These are phyloP conservation scores for Metschnikowia continentalis DNA, from an alignment of 805 yeast species.

Conservation along the genomic window DNA sequence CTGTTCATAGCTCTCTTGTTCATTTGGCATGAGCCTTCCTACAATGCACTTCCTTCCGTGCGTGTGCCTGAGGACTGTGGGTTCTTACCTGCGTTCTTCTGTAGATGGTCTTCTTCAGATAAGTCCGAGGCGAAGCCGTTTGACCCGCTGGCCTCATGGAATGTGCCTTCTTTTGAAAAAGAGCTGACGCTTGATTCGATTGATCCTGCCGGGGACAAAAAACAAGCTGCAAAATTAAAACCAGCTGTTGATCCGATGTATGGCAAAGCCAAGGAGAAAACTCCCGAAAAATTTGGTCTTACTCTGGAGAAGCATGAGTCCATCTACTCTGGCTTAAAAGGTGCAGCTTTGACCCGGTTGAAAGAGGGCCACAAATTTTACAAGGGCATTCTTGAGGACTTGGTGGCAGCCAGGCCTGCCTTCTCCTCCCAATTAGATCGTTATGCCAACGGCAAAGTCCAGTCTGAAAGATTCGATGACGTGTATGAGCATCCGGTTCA, in stretches of 20 bases:
- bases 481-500: constrained; percentile 34
- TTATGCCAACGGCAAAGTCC: constrained; percentile 27
- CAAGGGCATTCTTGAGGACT: constrained; percentile 37
- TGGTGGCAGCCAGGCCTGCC: constrained; percentile 43
- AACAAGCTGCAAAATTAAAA: background rate
- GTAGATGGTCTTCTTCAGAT: constrained; percentile 2
- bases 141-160: background rate
- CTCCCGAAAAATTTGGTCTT: background rate
- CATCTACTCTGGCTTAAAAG: constrained; percentile 7
- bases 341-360: constrained; percentile 7
- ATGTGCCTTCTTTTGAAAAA: background rate
- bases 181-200: background rate
- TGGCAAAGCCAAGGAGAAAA: background rate
- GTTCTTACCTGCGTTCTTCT: constrained; percentile 11
- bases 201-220: background rate
- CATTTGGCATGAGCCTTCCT: constrained; percentile 6
- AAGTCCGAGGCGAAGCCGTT: background rate
- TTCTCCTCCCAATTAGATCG: constrained; percentile 38
- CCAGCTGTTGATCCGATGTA: background rate
- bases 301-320: constrained; percentile 12
- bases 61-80: constrained; percentile 6
- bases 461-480: constrained; percentile 29
- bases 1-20: constrained; percentile 7
- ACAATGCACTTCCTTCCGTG: constrained; percentile 5
- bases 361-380: constrained; percentile 41